These are phyloP conservation scores for Sporobolomyces pararoseus DNA, from an alignment of 768 basidiomycete genomes.

Conservation along the genomic window DNA sequence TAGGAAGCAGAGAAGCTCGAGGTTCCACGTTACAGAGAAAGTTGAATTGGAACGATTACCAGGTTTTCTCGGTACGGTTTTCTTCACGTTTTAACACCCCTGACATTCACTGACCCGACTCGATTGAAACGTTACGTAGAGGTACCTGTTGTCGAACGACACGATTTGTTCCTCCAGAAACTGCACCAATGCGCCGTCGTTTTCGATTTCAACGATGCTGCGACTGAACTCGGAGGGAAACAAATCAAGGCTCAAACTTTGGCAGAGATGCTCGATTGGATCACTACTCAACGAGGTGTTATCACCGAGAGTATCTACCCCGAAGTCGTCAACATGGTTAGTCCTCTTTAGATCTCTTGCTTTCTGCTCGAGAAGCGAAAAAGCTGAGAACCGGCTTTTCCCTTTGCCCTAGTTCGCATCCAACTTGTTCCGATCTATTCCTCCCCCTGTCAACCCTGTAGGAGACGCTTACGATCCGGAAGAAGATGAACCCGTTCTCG, in stretches of 20 bases:
- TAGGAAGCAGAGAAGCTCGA: conserved; percentile 92
- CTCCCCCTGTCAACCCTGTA: conserved; percentile 95
- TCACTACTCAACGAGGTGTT: conserved; percentile 90
- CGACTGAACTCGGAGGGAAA: conserved; percentile 90
- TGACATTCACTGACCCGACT: neutral
- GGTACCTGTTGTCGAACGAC: conserved; percentile 78
- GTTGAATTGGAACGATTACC: conserved; percentile 93
- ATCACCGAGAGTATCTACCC: conserved; percentile 98
- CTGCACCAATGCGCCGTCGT: conserved; percentile 92
- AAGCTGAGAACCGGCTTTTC: too few relatives aligned
- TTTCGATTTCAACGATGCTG: conserved; percentile 98
- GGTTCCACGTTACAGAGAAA: conserved; percentile 92
- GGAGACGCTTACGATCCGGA: conserved; percentile 99
- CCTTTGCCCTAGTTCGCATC: conserved; percentile 71
- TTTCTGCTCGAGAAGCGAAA: neutral
- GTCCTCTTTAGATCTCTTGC: conserved; percentile 45
- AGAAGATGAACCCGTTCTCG: conserved; percentile 97
- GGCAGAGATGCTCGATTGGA: conserved; percentile 98
- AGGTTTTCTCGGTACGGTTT: conserved; percentile 71
- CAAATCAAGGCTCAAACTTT: conserved; percentile 97
- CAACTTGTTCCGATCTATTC: conserved; percentile 99
- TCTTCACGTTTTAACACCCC: neutral
- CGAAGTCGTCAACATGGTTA: conserved; percentile 95
- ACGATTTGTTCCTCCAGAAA: conserved; percentile 87
- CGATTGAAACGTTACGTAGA: conserved; percentile 55